A percentile compares a stretch with the other conserved stretches of the same genome.
phyloP scores from a whole-genome alignment of 2,329 filamentous ascomycete genomes.

The Verticillium nubilum region DNA sequence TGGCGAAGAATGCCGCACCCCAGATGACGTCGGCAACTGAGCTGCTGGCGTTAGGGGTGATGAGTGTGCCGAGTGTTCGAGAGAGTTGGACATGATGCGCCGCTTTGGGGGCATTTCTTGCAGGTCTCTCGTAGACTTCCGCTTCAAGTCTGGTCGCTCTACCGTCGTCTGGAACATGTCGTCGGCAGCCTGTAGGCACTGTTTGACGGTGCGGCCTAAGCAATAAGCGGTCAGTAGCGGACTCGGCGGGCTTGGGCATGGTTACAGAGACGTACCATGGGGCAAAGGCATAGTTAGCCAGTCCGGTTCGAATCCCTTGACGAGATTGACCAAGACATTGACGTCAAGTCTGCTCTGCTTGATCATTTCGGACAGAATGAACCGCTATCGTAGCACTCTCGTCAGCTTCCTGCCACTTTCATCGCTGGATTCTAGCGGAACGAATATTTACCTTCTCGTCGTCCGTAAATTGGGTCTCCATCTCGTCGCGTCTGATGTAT shows the following conservation, averaged over 20 bases:
- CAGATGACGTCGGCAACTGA: background rate
- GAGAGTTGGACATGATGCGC: background rate
- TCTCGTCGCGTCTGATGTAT: constrained; percentile 1
- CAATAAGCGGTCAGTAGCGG: constrained; percentile 2
- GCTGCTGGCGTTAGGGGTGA: background rate
- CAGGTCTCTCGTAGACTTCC: constrained; percentile 20
- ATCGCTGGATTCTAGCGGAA: background rate
- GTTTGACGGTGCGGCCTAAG: constrained; percentile 39
- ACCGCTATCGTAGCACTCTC: constrained; percentile 33
- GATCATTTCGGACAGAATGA: constrained; percentile 52
- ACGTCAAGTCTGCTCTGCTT: constrained; percentile 48
- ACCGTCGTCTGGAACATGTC: constrained; percentile 28
- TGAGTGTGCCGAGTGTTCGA: background rate
- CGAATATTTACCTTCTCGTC: constrained; percentile 41
- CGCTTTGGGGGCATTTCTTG: background rate
- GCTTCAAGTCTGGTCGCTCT: constrained; percentile 23
- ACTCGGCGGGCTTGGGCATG: background rate
- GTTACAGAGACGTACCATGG: constrained; percentile 22
- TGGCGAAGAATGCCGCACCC: background rate
- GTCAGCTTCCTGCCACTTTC: constrained; percentile 5
- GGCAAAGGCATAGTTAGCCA: constrained; percentile 44
- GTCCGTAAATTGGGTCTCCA: constrained; percentile 34
- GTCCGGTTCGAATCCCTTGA: constrained; percentile 36
- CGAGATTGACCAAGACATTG: constrained; percentile 37
- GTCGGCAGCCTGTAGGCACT: constrained; percentile 35